Evolutionary conservation across 1,139 yeast species (phyloP), one percentile per base, ranked within the genome.

Genomic region (Nakaseomyces uthaithaninus): DNA sequence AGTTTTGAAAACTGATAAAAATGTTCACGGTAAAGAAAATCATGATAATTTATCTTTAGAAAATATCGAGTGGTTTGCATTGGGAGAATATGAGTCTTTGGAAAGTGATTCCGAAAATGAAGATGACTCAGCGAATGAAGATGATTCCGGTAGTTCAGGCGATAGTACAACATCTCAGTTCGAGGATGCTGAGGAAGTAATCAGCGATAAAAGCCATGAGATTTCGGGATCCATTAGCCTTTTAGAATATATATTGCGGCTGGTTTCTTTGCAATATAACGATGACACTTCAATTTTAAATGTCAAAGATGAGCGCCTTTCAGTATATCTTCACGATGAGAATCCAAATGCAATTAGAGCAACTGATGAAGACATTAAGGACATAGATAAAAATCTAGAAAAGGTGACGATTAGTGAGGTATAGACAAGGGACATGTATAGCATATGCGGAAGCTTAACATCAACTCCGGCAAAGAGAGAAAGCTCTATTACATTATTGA

Each of bases 271-370:
- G 17, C 89, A 84, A 54, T 65, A 72, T 15, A 73, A 67, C 47
- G 91, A 83, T 51, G 77, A 74, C 45, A 65, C 61, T 23, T 65
- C 79, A 1, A 61, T 82, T 7, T 58, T 77, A 17, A 64, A 72
- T 3, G 72, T 79, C 10, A 71, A 73, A 14, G 94, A 84, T 55
- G 94, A 83, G 55, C 70, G 82, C 17, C 63, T 84, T 15, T 63
- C 80, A 8, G 55, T 77, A 1, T 83, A 80, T 50, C 61, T 84
- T 24, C 71, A 74, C 37, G 87, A 83, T 51, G 85, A 79, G 45
- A 65, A 64, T 37, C 55, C 61, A 12, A 49, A 47, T 26, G 46
- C 53, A 2, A 49, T 51, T 19, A 43, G 45, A 27, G 40, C 45
- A 17, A 36, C 40, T 22, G 42, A 48, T 26, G 7, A n/a, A 8